Percentiles rank a stretch among this genome's conserved stretches.
Evolutionary conservation across 306 rosid species (phyloP).

Genomic region (Prunus padus): DNA sequence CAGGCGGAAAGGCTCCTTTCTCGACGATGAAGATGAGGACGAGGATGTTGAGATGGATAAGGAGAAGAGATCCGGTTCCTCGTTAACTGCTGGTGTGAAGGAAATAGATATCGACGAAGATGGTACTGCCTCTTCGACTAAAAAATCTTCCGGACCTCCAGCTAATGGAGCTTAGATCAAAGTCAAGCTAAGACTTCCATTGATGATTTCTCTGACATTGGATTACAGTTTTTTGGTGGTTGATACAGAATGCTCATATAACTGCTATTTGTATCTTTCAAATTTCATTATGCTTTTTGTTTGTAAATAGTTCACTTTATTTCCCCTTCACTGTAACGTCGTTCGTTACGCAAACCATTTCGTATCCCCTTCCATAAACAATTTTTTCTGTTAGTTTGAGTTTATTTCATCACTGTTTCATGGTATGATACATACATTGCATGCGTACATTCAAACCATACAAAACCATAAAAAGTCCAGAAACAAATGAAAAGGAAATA

Average conservation of each 20-base stretch:
- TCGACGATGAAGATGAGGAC: constrained; percentile 62
- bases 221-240: constrained; percentile 11
- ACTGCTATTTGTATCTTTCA: not conserved
- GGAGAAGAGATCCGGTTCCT: constrained; percentile 37
- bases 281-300: constrained; percentile 17
- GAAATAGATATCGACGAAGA: constrained; percentile 55
- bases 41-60: constrained; percentile 20
- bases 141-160: constrained; percentile 34
- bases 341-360: not conserved
- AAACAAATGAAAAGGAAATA: too few relatives aligned
- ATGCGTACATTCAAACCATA: too few relatives aligned
- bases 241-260: constrained; percentile 11
- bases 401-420: too few relatives aligned
- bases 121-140: not conserved
- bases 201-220: constrained; percentile 15
- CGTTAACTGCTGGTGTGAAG: constrained; percentile 60
- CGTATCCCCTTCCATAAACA: not conserved
- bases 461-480: too few relatives aligned
- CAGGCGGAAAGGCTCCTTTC: constrained; percentile 48
- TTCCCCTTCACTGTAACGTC: not conserved
- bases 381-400: too few relatives aligned
- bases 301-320: constrained; percentile 24
- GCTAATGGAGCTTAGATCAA: constrained; percentile 50
- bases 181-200: constrained; percentile 28
- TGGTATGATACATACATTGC: too few relatives aligned